A percentile compares a stretch with the other conserved stretches of the same genome.
These are phyloP conservation scores for Phytophthora crassamura DNA, from an alignment of 352 stramenopile genomes.

Conservation along the genomic window DNA sequence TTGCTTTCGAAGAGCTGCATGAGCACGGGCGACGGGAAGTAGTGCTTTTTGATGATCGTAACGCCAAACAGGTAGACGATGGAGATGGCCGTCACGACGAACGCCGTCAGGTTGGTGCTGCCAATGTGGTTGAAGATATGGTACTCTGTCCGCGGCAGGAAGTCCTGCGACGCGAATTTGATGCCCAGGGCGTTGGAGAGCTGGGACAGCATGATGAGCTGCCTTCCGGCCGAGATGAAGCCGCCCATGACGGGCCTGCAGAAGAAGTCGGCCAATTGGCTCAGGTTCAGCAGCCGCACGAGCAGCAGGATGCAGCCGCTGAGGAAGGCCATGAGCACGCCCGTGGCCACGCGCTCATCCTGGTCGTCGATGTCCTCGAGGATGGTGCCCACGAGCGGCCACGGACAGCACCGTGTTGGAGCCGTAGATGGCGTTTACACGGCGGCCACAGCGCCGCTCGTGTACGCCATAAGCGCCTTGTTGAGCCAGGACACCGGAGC, in stretches of 20 bases:
- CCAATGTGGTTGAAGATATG: slow-evolving; percentile 60
- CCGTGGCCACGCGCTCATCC: slow-evolving; percentile 47
- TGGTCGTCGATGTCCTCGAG: slow-evolving; percentile 49
- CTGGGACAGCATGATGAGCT: slow-evolving; percentile 91
- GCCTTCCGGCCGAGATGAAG: slow-evolving; percentile 85
- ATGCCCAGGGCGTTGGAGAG: slow-evolving; percentile 82
- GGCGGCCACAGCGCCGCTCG: too few species aligned
- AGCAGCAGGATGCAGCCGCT: slow-evolving; percentile 76
- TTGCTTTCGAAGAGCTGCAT: slow-evolving; percentile 32
- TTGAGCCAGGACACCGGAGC: too few species aligned
- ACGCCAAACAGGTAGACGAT: slow-evolving; percentile 55
- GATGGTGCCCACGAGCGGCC: slow-evolving; percentile 59
- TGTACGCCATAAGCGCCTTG: too few species aligned
- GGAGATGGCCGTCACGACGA: slow-evolving; percentile 39
- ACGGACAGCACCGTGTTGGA: slow-evolving; percentile 78
- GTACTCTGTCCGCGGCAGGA: slow-evolving; percentile 58
- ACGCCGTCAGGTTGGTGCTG: slow-evolving; percentile 58
- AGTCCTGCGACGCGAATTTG: slow-evolving; percentile 49
- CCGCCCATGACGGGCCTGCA: slow-evolving; percentile 88
- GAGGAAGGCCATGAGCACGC: slow-evolving; percentile 66
- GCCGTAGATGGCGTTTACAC: too few species aligned
- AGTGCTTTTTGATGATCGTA: slow-evolving; percentile 39
- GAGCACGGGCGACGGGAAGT: slow-evolving; percentile 27
- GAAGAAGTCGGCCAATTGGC: slow-evolving; percentile 88
- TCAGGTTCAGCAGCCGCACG: slow-evolving; percentile 74